phyloP scores from a whole-genome alignment of 1,284 basidiomycete genomes.

The Pseudozyma flocculosa region DNA sequence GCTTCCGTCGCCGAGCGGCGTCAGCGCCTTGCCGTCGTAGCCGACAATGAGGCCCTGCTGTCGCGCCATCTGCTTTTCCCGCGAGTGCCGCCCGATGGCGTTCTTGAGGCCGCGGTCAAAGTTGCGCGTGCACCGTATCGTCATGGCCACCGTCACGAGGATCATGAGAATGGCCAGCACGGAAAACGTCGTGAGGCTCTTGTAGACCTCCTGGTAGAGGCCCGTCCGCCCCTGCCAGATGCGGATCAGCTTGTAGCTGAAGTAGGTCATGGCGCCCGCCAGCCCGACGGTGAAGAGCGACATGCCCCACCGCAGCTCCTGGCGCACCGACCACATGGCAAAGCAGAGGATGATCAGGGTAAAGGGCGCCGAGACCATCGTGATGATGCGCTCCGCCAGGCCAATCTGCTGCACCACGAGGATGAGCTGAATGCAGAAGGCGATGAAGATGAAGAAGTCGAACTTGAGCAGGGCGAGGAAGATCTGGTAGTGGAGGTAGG shows the following conservation, averaged over 20 bases:
- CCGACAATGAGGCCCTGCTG: conserved; percentile 24
- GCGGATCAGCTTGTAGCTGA: conserved; percentile 44
- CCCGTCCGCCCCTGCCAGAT: conserved; percentile 41
- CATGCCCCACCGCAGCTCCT: conserved; percentile 43
- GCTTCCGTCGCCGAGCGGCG: conserved; percentile 30
- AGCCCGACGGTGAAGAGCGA: conserved; percentile 32
- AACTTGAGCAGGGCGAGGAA: conserved; percentile 49
- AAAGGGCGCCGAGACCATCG: conserved; percentile 44
- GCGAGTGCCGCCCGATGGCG: conserved; percentile 31
- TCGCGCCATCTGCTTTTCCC: conserved; percentile 13
- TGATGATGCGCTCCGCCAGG: conserved; percentile 39
- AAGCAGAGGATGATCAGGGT: conserved; percentile 39
- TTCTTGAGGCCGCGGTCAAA: conserved; percentile 45
- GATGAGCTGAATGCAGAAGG: conserved; percentile 50
- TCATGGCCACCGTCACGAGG: conserved; percentile 36
- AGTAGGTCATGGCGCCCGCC: conserved; percentile 44
- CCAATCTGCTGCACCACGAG: conserved; percentile 43
- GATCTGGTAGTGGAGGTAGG: conserved; percentile 45
- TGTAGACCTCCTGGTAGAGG: conserved; percentile 48
- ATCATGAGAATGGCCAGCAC: conserved; percentile 41
- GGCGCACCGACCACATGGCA: conserved; percentile 44
- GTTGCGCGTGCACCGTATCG: conserved; percentile 45
- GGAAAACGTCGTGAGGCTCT: conserved; percentile 48
- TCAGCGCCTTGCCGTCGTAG: conserved; percentile 35
- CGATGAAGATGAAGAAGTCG: conserved; percentile 50